Base-by-base conservation (phyloP, 257 asterid genomes). In the Henckelia pumila region DNA sequence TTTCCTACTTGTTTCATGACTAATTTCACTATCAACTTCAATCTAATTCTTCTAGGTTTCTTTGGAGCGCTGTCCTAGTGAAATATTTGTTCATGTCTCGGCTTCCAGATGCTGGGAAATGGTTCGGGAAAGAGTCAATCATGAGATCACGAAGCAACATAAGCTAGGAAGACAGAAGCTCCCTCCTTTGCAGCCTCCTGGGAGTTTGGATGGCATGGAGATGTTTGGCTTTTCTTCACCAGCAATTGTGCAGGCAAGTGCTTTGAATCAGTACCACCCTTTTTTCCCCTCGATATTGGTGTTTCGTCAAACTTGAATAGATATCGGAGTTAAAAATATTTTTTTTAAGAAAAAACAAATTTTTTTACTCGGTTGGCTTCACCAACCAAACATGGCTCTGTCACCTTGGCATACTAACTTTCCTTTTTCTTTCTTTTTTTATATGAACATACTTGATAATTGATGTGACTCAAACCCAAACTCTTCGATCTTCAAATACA, bases 181-280 rank as follows among this genome's bases (percentile, higher is more conserved):
- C 73, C 95, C 89, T 74, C 97, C 97, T 73, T 71, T 90, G 83
- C 99, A 93, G 84, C 99, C 99, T 59, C 99, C 95, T 16, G 97
- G 99, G 66, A 93, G 99, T 81, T 72, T 88, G 37, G 97, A 90
- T 59, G 99, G 99, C 74, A 81, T 90, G 86, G 96, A 90, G 71
- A 93, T 93, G 99, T 93, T 93, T 74, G 99, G 99, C 61, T 90
- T 93, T 73, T 78, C 95, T 63, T 85, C 99, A 40, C 97, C 97
- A 24, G 83, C 84, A 66, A 90, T 93, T 74, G 78, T 90, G 67
- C 99, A 90, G 97, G 99, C 80, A 81, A 64, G 83, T 28, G 63
- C 66, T 55, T 52, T 67, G 13, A 29, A 32, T 30, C 66, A 11
- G 25, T 37, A 35, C 53, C n/a, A n/a, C n/a, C n/a, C 52, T 13